Percentiles rank a stretch among this genome's conserved stretches.
These are phyloP conservation scores for Arabidopsis suecica DNA, from an alignment of 345 rosid genomes.

Conservation along the genomic window DNA sequence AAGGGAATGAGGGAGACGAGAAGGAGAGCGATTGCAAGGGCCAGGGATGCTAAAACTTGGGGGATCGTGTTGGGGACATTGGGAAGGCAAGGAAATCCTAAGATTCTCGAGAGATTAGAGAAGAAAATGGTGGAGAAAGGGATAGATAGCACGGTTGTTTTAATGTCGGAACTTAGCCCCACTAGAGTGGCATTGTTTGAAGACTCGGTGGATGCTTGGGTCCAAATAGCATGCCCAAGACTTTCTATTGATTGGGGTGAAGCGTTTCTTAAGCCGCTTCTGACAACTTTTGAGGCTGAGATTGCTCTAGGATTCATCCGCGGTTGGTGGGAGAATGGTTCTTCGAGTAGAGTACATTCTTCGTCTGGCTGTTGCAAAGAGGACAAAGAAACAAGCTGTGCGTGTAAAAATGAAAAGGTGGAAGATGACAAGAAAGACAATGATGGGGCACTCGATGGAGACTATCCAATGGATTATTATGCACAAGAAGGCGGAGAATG, in stretches of 20 bases:
- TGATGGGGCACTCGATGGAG: slow-evolving; percentile 49
- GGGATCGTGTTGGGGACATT: slow-evolving; percentile 89
- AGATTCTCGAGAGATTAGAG: slow-evolving; percentile 78
- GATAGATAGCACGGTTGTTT: slow-evolving; percentile 58
- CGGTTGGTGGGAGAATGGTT: slow-evolving; percentile 88
- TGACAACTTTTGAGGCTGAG: slow-evolving; percentile 93
- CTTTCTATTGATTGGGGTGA: slow-evolving; percentile 98
- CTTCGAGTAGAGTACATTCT: slow-evolving; percentile 28
- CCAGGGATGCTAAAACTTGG: slow-evolving; percentile 62
- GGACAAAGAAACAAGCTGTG: slow-evolving; percentile 41
- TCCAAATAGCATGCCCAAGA: slow-evolving; percentile 93
- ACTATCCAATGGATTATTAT: slow-evolving; percentile 95
- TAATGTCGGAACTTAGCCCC: slow-evolving; percentile 92
- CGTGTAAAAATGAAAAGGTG: slow-evolving; percentile 40
- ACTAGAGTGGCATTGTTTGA: slow-evolving; percentile 75
- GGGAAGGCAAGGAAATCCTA: slow-evolving; percentile 95
- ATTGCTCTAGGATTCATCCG: slow-evolving; percentile 69
- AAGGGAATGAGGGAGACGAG: slow-evolving; percentile 85
- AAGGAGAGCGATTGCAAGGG: slow-evolving; percentile 61
- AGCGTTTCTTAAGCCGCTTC: slow-evolving; percentile 75
- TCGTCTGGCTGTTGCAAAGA: slow-evolving; percentile 40
- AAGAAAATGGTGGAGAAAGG: slow-evolving; percentile 73
- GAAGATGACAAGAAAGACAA: slow-evolving; percentile 35
- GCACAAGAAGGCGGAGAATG: slow-evolving; percentile 97
- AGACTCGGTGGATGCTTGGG: slow-evolving; percentile 90